Conservation (phyloP, 306 rosid genomes). For the Lathyrus aphaca region DNA sequence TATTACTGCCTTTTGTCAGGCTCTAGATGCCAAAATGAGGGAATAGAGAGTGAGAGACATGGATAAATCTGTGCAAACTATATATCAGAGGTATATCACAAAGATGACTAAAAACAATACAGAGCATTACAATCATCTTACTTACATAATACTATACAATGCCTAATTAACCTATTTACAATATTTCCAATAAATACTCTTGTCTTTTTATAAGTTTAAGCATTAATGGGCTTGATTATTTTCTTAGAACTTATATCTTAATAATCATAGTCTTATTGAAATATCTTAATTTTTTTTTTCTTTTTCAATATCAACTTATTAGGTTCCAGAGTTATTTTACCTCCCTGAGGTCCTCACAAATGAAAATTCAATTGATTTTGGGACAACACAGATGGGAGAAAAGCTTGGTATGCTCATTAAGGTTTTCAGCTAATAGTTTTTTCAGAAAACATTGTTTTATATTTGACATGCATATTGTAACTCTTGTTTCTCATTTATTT, state of each 20-base stretch:
- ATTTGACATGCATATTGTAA: constrained; percentile 28
- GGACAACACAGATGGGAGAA: constrained; percentile 88
- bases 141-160: constrained; percentile 3
- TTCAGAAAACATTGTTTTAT: constrained; percentile 20
- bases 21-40: neutral
- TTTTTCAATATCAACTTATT: constrained; percentile 23
- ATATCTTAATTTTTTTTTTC: constrained; percentile 9
- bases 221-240: neutral
- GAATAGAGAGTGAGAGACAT: neutral
- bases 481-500: constrained; percentile 40
- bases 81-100: neutral
- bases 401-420: constrained; percentile 72
- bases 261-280: constrained; percentile 34
- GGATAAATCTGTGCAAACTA: neutral
- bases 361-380: constrained; percentile 93
- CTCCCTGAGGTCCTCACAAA: constrained; percentile 94
- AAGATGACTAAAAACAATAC: neutral
- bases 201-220: constrained; percentile 4
- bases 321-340: constrained; percentile 98
- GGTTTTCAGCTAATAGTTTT: constrained; percentile 38
- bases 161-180: neutral
- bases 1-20: neutral
- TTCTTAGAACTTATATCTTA: neutral
- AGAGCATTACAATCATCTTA: neutral
- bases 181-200: neutral